A percentile compares a stretch with the other conserved stretches of the same genome.
Conservation (phyloP, 371 early-diverging fungal species). For the Batkoa obscura region DNA sequence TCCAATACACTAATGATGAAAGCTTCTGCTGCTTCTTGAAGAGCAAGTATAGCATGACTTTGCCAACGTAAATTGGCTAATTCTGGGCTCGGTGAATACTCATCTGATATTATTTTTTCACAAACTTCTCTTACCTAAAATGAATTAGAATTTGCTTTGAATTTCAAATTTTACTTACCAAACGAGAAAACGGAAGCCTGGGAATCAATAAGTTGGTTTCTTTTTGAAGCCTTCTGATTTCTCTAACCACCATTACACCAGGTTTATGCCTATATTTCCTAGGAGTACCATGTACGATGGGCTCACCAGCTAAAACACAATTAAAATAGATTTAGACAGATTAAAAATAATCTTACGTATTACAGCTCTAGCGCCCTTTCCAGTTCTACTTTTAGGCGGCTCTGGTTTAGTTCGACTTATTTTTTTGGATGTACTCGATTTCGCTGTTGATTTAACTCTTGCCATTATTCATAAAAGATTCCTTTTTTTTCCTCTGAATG, state of each 20-base stretch:
- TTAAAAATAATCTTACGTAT: no score
- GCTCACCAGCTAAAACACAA: neutral
- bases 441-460: no score
- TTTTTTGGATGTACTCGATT: no score
- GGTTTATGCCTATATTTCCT: slow-evolving; percentile 26
- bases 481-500: no score
- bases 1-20: slow-evolving; percentile 79
- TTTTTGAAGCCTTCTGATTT: slow-evolving; percentile 56
- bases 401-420: no score
- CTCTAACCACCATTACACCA: slow-evolving; percentile 41
- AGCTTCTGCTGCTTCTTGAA: slow-evolving; percentile 85
- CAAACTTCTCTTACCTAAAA: slow-evolving; percentile 44
- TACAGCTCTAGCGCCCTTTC: no score
- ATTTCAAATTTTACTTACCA: slow-evolving; percentile 22
- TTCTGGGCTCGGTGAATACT: slow-evolving; percentile 12
- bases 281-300: neutral
- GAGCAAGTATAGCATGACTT: slow-evolving; percentile 50
- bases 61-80: slow-evolving; percentile 55
- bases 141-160: neutral
- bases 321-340: no score
- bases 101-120: slow-evolving; percentile 16
- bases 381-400: no score
- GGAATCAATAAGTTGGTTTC: slow-evolving; percentile 40
- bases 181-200: slow-evolving; percentile 58
- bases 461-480: no score